These are phyloP conservation scores for Trichoderma citrinoviride DNA, from an alignment of 2,329 filamentous ascomycete species.

Conservation along the genomic window DNA sequence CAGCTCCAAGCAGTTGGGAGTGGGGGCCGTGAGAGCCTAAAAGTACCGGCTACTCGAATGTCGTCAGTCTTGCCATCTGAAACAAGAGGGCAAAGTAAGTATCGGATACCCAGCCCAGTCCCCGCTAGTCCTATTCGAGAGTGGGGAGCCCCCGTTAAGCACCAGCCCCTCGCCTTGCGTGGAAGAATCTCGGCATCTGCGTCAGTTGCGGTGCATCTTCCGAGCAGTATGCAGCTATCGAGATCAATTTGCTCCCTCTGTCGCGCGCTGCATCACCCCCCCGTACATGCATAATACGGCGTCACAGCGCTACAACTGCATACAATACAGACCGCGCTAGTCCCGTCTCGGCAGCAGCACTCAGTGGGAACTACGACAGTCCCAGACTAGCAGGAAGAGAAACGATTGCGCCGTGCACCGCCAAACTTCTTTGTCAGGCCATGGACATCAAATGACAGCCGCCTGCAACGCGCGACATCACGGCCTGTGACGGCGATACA, in stretches of 20 bases:
- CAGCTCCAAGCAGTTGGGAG: conserved; percentile 9
- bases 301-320: not conserved
- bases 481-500: conserved; percentile 3
- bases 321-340: conserved; percentile 8
- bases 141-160: not conserved
- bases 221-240: not conserved
- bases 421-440: conserved; percentile 18
- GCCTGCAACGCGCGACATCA: conserved; percentile 15
- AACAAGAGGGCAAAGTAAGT: not conserved
- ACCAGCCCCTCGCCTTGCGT: conserved; percentile 3
- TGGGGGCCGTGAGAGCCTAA: not conserved
- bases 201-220: not conserved
- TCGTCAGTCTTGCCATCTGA: not conserved
- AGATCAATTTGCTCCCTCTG: not conserved
- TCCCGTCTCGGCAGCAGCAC: conserved; percentile 3
- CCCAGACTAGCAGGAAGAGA: conserved; percentile 5
- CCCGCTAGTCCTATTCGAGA: too few species aligned
- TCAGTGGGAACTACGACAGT: not conserved
- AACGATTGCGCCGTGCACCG: conserved; percentile 19
- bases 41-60: not conserved
- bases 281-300: not conserved
- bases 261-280: not conserved
- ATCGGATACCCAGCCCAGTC: not conserved
- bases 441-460: conserved; percentile 4
- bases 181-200: conserved; percentile 11